Base-by-base conservation (phyloP, 1,139 yeast genomes). In the Nakaseomyces sp. region DNA sequence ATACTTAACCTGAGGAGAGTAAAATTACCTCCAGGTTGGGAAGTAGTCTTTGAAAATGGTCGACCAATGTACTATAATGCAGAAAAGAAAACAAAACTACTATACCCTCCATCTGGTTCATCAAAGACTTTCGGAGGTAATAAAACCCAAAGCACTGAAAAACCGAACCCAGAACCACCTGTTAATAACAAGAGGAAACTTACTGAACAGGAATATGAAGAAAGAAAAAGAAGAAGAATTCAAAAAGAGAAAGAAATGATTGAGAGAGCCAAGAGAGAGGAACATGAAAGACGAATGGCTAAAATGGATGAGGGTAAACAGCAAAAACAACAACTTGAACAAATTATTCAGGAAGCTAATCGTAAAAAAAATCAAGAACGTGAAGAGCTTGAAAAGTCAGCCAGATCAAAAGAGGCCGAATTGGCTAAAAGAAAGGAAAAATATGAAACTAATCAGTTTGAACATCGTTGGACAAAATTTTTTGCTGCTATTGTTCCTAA, bases 401-500 rank as follows among this genome's bases (percentile, higher is more conserved):
- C 47, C 32, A 49, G 46, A 42, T 52, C 51, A 31, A 57, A 50
- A 46, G 55, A 50, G 44, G 58, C 51, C 42, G 47, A 45, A 33
- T 49, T 45, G 40, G 31, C 45, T 26, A 47, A 48, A 42, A 50
- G 46, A 44, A 57, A 51, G 47, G 53, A 47, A 37, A 49, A 44
- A 44, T 46, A 49, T 5, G 47, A 49, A 24, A 28, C 47, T 4
- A 53, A 49, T 36, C 44, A 50, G 32, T 17, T 55, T 32, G 76
- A 70, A 45, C 63, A 67, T 47, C 68, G 68, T 53, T 84, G 89
- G 88, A 71, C 72, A 17, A 70, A 66, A 41, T 63, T 73, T 26
- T 77, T 91, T 61, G 97, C 96, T 2, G 66, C 73, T 20, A 72
- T 77, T 55, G 83, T 91, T 16, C 96, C 97, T 3, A 88, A 88